phyloP scores from a whole-genome alignment of 1,284 basidiomycete genomes.

The Mycena citricolor region DNA sequence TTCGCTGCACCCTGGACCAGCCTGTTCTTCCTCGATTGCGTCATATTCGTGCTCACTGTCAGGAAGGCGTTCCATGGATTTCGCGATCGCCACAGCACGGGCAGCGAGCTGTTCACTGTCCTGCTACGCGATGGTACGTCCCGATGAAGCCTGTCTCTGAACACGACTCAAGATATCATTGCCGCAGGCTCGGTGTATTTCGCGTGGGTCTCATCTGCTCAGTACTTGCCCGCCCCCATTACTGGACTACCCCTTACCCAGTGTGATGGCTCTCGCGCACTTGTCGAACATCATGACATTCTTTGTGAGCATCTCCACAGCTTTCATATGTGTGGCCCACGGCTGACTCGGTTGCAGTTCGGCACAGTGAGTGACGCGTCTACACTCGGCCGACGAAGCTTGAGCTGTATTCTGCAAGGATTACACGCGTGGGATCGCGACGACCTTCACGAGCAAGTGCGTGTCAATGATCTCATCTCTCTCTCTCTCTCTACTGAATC shows the following conservation, averaged over 20 bases:
- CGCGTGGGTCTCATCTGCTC: neutral
- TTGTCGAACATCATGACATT: constrained; percentile 43
- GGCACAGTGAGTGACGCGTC: neutral
- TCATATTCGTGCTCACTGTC: constrained; percentile 43
- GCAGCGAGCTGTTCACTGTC: constrained; percentile 30
- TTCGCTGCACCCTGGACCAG: constrained; percentile 13
- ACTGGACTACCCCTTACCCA: constrained; percentile 14
- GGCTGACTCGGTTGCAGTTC: constrained; percentile 3
- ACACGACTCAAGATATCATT: neutral
- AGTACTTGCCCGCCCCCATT: neutral
- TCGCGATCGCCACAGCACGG: constrained; percentile 23
- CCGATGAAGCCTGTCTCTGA: neutral
- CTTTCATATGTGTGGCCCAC: neutral
- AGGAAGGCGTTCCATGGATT: constrained; percentile 37
- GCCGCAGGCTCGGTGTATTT: constrained; percentile 9
- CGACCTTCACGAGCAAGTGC: constrained; percentile 16
- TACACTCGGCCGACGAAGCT: neutral
- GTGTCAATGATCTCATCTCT: neutral
- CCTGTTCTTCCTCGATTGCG: constrained; percentile 37
- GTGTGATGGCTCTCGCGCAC: constrained; percentile 41
- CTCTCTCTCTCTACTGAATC: neutral
- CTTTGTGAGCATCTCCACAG: constrained; percentile 32
- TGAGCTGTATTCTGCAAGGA: no score
- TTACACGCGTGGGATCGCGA: constrained; percentile 8
- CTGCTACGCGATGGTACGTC: constrained; percentile 40